Evolutionary conservation across 208 protist species (phyloP), one percentile per base, ranked within the genome.

Genomic region (Crithidia fasciculata): DNA sequence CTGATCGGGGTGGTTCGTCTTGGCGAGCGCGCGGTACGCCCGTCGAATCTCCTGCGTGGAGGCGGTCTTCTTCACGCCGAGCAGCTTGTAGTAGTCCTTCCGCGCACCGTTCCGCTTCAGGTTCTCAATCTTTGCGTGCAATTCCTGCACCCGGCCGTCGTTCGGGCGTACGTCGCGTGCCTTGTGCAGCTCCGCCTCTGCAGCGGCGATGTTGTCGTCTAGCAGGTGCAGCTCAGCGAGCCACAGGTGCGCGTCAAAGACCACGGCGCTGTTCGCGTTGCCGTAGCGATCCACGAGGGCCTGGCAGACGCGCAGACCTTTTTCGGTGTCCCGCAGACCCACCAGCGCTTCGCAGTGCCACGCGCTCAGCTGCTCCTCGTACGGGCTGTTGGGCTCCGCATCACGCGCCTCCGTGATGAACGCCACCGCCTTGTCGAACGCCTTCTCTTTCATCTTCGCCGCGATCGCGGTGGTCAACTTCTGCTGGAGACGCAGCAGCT

Each of bases 21-120:
- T 96, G 10, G 96, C 91, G 8, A 97, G 84, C 40, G 93, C 91
- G 41, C 92, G 89, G 76, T 98, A 98, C 9, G 92, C 96, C 18
- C 91, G 91, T 12, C 90, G 95, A 19, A 98, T 97, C 49, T 97
- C 92, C 59, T 89, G 54, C 41, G 75, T 41, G 19, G 76, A 78
- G 8, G 96, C 91, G 9, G 84, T 90, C 74, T 93, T 97, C 65
- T 86, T 83, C 16, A 98, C 78, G 5, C 89, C 93, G n/a, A 98
- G 72, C 44, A 98, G 92, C 70, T 95, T 95, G 82, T 98, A 98
- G 68, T 97, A 97, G 69, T 98, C 91, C 72, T 98, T 98, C 36
- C 95, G 80, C 4, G 76, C 55, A 4, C 69, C 86, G 15, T 44
- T 69, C 8, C 86, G 83, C 62, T 82, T 82, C 54, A 94, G 54